These are phyloP conservation scores for Capsella rubella DNA, from an alignment of 441 rosid species.

Conservation along the genomic window DNA sequence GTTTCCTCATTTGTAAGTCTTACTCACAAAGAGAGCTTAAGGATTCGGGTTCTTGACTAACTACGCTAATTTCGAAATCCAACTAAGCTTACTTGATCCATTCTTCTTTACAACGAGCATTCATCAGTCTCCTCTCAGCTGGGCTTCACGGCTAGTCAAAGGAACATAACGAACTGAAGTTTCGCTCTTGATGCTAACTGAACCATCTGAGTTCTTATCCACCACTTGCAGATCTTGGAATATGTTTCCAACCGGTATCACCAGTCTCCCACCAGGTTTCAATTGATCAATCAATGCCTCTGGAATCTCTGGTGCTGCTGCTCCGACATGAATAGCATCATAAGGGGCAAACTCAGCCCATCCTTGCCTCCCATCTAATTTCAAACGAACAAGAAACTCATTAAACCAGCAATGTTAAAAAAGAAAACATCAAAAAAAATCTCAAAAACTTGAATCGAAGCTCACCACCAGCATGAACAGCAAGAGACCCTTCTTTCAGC, in stretches of 20 bases:
- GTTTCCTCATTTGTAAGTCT: conserved; percentile 2
- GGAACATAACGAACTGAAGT: conserved; percentile 91
- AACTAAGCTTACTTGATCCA: conserved; percentile 24
- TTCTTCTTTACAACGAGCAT: neutral
- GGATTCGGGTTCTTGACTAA: neutral
- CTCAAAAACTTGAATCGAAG: conserved; percentile 5
- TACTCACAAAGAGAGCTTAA: conserved; percentile 6
- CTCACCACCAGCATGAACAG: conserved; percentile 85
- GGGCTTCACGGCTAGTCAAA: conserved; percentile 84
- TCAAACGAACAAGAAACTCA: conserved; percentile 2
- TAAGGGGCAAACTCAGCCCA: conserved; percentile 89
- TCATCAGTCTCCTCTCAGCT: conserved; percentile 58
- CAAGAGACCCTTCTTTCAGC: conserved; percentile 72
- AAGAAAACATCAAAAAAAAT: conserved; percentile 4
- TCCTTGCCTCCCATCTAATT: conserved; percentile 86
- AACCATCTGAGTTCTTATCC: conserved; percentile 79
- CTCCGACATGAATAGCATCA: conserved; percentile 96
- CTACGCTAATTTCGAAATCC: neutral
- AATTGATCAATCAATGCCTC: conserved; percentile 77
- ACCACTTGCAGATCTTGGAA: conserved; percentile 81
- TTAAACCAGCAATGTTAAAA: neutral
- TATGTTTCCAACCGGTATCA: conserved; percentile 86
- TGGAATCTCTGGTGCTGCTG: conserved; percentile 91
- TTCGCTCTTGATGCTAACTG: conserved; percentile 61
- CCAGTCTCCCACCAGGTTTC: conserved; percentile 96